These are phyloP conservation scores for Clonostachys chloroleuca DNA, from an alignment of 2,329 filamentous ascomycete genomes.

Conservation along the genomic window DNA sequence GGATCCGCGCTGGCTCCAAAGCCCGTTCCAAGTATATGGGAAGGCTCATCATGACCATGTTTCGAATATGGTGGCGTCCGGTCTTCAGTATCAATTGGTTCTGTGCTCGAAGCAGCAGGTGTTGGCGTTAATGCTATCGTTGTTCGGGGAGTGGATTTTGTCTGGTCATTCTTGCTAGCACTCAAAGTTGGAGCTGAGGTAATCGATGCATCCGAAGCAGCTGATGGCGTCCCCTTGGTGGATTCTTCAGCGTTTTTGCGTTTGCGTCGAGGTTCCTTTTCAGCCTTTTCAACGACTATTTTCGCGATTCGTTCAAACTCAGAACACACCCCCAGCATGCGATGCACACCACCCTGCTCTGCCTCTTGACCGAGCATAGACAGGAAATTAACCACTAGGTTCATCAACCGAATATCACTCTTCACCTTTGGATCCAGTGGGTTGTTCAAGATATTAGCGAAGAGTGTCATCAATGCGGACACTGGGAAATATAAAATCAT, in stretches of 20 bases:
- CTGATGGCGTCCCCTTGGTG: background rate
- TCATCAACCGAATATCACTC: conserved; percentile 88
- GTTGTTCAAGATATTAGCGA: conserved; percentile 95
- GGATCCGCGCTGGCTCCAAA: background rate
- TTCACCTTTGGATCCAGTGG: conserved; percentile 84
- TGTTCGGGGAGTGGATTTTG: background rate
- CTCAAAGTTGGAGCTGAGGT: background rate
- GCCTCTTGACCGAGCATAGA: conserved; percentile 86
- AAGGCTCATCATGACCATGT: too few relatives aligned
- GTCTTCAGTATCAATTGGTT: background rate
- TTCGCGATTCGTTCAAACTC: conserved; percentile 95
- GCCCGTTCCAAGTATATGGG: too few relatives aligned
- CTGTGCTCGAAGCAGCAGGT: background rate
- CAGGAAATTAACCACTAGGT: conserved; percentile 85
- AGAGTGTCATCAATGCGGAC: conserved; percentile 88
- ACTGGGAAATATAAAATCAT: conserved; percentile 96
- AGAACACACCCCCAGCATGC: conserved; percentile 91
- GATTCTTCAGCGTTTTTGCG: conserved; percentile 64
- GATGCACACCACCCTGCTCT: conserved; percentile 83
- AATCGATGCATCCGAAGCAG: conserved; percentile 2
- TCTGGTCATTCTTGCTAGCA: background rate
- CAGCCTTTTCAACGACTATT: conserved; percentile 84
- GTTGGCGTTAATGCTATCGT: background rate
- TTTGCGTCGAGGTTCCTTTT: conserved; percentile 83
- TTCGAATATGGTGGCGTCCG: too few relatives aligned